These are phyloP conservation scores for Trifolium fragiferum DNA, from an alignment of 306 rosid species.

Conservation along the genomic window DNA sequence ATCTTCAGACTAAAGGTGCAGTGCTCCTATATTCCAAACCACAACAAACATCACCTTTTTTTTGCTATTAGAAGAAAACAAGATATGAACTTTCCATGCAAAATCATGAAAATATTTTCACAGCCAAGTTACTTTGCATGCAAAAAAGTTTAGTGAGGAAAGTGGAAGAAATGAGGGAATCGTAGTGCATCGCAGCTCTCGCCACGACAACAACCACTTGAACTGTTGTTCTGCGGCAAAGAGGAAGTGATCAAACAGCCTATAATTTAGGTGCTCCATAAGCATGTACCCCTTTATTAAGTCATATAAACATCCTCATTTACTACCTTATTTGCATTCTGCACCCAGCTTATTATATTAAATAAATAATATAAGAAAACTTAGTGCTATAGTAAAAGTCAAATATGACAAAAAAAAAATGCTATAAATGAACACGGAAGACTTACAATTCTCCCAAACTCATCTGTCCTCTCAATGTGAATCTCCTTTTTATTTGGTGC, in stretches of 20 bases:
- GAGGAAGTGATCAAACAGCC: constrained; percentile 10
- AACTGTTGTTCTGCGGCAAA: background rate
- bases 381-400: constrained; percentile 9
- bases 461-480: constrained; percentile 91
- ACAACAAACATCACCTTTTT: constrained; percentile 6
- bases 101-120: background rate
- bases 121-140: background rate
- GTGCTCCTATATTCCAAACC: constrained; percentile 20
- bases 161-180: background rate
- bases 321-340: constrained; percentile 10
- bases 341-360: constrained; percentile 15
- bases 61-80: constrained; percentile 26
- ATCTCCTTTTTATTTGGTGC: constrained; percentile 74
- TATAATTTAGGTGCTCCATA: constrained; percentile 10
- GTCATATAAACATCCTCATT: constrained; percentile 2
- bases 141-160: background rate
- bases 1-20: constrained; percentile 9
- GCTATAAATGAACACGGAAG: constrained; percentile 4
- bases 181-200: background rate
- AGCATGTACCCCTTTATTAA: constrained; percentile 5
- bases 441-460: constrained; percentile 94
- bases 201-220: background rate
- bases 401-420: constrained; percentile 9
- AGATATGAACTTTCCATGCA: background rate
- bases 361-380: constrained; percentile 21